Evolutionary conservation across 257 asterid species (phyloP).

Genomic region (Solanum stenotomum): DNA sequence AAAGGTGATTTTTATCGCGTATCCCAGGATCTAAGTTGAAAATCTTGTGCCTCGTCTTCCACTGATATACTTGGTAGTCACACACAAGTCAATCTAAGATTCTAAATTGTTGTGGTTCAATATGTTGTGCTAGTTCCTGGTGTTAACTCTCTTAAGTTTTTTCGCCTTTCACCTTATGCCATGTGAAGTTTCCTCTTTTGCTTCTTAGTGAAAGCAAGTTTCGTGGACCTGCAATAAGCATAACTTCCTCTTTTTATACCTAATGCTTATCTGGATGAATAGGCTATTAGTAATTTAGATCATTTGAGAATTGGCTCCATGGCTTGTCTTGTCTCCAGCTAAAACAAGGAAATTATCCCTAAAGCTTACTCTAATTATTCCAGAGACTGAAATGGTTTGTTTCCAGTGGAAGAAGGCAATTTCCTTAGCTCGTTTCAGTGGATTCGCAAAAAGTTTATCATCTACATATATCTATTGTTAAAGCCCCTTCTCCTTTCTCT

Average conservation of each 20-base stretch:
- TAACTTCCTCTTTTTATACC: neutral
- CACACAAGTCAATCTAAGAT: neutral
- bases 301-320: neutral
- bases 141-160: neutral
- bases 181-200: neutral
- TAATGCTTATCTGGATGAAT: neutral
- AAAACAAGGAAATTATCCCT: neutral
- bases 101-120: neutral
- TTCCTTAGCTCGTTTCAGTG: neutral
- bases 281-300: neutral
- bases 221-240: neutral
- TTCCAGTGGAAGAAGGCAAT: neutral
- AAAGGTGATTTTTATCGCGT: neutral
- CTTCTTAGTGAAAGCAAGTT: neutral
- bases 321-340: neutral
- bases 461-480: neutral
- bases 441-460: neutral
- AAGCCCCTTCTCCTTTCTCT: neutral
- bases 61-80: neutral
- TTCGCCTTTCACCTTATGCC: neutral
- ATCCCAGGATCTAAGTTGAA: neutral
- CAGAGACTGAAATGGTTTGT: neutral
- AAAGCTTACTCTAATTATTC: neutral
- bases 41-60: neutral
- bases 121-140: neutral